Conservation (phyloP, 345 rosid species). For the Linum lewisii region DNA sequence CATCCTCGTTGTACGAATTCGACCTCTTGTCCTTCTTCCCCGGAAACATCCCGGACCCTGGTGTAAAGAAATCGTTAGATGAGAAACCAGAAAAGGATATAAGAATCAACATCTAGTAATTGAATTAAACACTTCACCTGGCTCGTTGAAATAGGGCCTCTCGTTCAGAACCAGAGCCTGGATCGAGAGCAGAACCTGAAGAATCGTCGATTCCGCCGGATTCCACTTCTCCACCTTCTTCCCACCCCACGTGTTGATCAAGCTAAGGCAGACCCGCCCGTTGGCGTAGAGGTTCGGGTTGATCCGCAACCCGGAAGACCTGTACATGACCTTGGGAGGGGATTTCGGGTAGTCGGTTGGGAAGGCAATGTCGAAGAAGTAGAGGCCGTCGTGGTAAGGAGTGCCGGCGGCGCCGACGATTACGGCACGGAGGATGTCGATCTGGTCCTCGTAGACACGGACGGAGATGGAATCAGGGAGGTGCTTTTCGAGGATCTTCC, state of each 20-base stretch:
- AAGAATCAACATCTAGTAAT: too few species aligned
- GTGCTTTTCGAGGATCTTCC: conserved; percentile 36
- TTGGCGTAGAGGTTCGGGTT: conserved; percentile 47
- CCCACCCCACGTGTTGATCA: conserved; percentile 47
- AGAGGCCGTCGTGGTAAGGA: conserved; percentile 60
- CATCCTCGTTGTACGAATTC: conserved; percentile 26
- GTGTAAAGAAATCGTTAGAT: too few species aligned
- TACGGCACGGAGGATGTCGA: conserved; percentile 40
- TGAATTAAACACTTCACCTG: too few species aligned
- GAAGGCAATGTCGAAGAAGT: conserved; percentile 52
- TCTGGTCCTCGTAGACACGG: conserved; percentile 42
- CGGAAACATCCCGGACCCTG: conserved; percentile 12
- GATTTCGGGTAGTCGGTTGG: conserved; percentile 38
- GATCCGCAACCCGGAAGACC: conserved; percentile 37
- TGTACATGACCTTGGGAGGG: conserved; percentile 39
- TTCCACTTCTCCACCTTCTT: conserved; percentile 41
- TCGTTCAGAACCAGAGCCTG: conserved; percentile 53
- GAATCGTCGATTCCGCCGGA: conserved; percentile 33
- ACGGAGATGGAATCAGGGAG: conserved; percentile 47
- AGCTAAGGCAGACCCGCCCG: conserved; percentile 46
- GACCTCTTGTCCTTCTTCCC: conserved; percentile 24
- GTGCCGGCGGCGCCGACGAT: conserved; percentile 46
- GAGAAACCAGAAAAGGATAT: too few species aligned
- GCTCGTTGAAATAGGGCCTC: conserved; percentile 46
- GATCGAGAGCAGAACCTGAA: conserved; percentile 46